Percentiles rank a stretch among this genome's conserved stretches.
Conservation (phyloP, 139 green algal species). For the Coccomyxa sp. region DNA sequence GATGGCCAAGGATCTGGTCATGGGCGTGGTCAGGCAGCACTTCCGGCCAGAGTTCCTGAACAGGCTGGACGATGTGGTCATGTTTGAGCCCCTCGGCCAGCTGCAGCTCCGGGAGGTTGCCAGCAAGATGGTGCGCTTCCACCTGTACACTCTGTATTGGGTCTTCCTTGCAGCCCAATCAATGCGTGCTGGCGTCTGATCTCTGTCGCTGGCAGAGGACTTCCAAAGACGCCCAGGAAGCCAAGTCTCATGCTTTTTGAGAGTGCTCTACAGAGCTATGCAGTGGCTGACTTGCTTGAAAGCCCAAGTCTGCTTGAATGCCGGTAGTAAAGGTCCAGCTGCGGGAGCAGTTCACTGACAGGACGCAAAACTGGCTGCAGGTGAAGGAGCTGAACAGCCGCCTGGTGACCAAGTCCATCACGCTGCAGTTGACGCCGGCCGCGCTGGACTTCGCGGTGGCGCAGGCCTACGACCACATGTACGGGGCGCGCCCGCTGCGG, state of each 20-base stretch:
- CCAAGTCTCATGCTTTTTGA: too few species aligned
- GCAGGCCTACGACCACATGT: conserved; percentile 45
- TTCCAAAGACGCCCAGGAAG: too few species aligned
- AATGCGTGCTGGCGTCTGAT: too few species aligned
- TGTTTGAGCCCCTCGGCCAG: conserved; percentile 76
- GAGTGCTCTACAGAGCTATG: too few species aligned
- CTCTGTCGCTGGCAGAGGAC: too few species aligned
- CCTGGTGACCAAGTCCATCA: conserved; percentile 60
- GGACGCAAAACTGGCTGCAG: too few species aligned
- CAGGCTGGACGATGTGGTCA: conserved; percentile 19
- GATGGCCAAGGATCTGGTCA: conserved; percentile 17
- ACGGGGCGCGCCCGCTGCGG: conserved; percentile 71
- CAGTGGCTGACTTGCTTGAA: too few species aligned
- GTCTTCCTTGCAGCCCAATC: too few species aligned
- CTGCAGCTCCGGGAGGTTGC: conserved; percentile 69
- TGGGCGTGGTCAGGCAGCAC: conserved; percentile 23
- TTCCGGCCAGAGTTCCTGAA: conserved; percentile 90
- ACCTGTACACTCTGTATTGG: too few species aligned
- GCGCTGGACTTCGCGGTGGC: conserved; percentile 28
- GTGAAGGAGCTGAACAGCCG: conserved; percentile 52
- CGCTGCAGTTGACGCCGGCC: conserved; percentile 23
- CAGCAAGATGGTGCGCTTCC: conserved; percentile 45
- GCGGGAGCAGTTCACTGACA: too few species aligned
- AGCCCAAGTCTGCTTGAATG: too few species aligned
- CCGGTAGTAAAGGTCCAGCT: too few species aligned